These are phyloP conservation scores for Ichthyophthirius multifiliis DNA, from an alignment of 169 alveolate genomes.

Conservation along the genomic window DNA sequence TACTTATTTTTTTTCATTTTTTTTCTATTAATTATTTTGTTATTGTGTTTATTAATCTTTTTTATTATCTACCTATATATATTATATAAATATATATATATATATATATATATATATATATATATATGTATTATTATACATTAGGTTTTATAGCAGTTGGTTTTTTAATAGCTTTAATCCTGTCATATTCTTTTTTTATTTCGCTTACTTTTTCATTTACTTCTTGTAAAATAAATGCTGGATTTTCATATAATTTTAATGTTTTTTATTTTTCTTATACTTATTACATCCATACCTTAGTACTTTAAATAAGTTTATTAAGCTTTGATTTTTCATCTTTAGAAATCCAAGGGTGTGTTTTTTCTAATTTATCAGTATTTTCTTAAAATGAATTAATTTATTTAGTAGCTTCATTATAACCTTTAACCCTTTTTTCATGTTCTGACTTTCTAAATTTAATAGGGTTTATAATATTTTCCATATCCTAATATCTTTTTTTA, in stretches of 20 bases:
- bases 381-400: background rate
- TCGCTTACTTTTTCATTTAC: conserved; percentile 11
- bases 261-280: background rate
- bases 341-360: conserved; percentile 26
- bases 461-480: conserved; percentile 11
- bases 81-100: no score
- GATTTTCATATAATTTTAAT: conserved; percentile 20
- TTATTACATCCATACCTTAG: conserved; percentile 19
- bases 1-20: no score
- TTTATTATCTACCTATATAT: no score
- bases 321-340: conserved; percentile 8
- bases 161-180: conserved; percentile 17
- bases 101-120: no score
- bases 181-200: conserved; percentile 20
- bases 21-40: no score
- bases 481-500: background rate
- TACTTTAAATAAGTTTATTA: background rate
- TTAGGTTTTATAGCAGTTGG: no score
- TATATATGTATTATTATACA: no score
- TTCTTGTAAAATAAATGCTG: conserved; percentile 24
- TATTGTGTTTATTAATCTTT: no score
- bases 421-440: conserved; percentile 16
- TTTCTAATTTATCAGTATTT: conserved; percentile 3
- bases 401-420: conserved; percentile 15
- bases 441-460: conserved; percentile 21